These are phyloP conservation scores for Sporothrix pseudoabietina DNA, from an alignment of 2,329 filamentous ascomycete species.

Conservation along the genomic window DNA sequence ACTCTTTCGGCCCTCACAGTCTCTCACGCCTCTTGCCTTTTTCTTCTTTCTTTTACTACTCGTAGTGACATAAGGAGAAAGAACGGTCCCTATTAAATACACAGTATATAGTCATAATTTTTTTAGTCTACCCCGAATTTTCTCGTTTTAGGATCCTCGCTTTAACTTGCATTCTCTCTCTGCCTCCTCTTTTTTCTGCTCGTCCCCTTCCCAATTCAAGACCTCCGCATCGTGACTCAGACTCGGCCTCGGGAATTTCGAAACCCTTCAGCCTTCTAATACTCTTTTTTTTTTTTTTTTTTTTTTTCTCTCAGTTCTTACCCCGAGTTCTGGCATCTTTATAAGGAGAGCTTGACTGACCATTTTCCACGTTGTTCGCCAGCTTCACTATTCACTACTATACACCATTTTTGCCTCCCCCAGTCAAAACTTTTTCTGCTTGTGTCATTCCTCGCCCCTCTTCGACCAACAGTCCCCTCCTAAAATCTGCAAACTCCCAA, in stretches of 20 bases:
- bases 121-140: conserved; percentile 26
- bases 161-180: conserved; percentile 8
- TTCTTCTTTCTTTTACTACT: not conserved
- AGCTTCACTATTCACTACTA: conserved; percentile 1
- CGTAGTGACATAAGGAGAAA: conserved; percentile 1
- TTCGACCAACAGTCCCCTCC: not conserved
- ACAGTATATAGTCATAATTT: conserved; percentile 5
- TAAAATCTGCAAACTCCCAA: not conserved
- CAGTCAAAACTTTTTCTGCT: conserved; percentile 11
- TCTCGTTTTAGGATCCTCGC: not conserved
- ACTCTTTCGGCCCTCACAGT: not conserved
- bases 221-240: conserved; percentile 27
- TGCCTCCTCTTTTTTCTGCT: not conserved
- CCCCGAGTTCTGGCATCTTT: not conserved
- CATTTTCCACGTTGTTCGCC: not conserved
- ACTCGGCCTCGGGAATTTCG: conserved; percentile 22
- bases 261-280: not conserved
- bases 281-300: not conserved
- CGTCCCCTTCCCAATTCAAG: not conserved
- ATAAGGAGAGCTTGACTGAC: not conserved
- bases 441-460: conserved; percentile 22
- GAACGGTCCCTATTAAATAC: not conserved
- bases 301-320: not conserved
- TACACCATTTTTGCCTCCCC: conserved; percentile 7
- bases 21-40: not conserved